Evolutionary conservation across 73 alveolate genomes (phyloP).

Genomic region (Paramecium sexaurelia): DNA sequence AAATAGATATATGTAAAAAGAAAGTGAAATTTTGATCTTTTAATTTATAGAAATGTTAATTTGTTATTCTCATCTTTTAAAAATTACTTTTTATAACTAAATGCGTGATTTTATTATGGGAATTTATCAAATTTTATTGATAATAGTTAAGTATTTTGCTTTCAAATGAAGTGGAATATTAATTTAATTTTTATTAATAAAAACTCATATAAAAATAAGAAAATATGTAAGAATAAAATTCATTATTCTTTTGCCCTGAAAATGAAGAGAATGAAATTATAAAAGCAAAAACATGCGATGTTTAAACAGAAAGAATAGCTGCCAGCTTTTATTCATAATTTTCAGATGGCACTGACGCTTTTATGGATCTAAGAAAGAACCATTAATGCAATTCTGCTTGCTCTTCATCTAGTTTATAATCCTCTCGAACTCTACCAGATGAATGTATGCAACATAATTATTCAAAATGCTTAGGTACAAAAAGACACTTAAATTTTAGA

Average conservation of each 20-base stretch:
- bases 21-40: background rate
- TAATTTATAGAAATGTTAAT: background rate
- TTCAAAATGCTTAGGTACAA: background rate
- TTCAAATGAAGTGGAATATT: background rate
- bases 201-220: background rate
- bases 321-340: conserved; percentile 9
- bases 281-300: conserved; percentile 17
- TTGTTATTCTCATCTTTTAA: background rate
- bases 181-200: background rate
- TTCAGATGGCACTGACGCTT: background rate
- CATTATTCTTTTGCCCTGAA: background rate
- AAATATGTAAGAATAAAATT: background rate
- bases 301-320: background rate
- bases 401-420: background rate
- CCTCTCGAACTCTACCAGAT: conserved; percentile 8
- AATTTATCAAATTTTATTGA: background rate
- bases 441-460: conserved; percentile 31
- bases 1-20: background rate
- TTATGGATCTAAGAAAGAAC: background rate
- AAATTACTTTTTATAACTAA: background rate
- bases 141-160: background rate
- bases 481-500: background rate
- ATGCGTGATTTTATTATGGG: background rate
- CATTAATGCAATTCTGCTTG: background rate
- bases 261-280: background rate